phyloP scores from a whole-genome alignment of 1,284 basidiomycete species.

The Trametes polyzona region DNA sequence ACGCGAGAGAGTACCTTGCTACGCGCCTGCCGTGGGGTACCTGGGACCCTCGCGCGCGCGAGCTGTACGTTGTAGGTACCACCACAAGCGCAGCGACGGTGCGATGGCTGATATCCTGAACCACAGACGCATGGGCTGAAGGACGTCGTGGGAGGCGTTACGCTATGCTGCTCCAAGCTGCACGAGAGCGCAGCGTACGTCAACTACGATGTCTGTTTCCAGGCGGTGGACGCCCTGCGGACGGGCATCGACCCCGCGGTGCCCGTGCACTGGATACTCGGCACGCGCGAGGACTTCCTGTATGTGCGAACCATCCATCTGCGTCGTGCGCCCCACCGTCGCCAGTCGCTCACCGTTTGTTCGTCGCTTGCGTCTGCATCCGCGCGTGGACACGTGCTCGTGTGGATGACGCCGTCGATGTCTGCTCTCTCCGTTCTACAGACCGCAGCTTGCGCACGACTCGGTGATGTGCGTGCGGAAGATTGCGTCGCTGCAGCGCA shows the following conservation, averaged over 20 bases:
- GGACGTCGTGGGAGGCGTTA: neutral
- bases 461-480: conserved; percentile 3
- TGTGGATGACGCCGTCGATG: too few species aligned
- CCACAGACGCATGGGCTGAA: neutral
- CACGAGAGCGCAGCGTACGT: neutral
- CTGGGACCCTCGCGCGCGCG: conserved; percentile 17
- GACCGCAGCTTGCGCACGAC: neutral
- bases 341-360: neutral
- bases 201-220: neutral
- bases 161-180: neutral
- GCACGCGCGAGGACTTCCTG: neutral
- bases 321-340: neutral
- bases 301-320: too few species aligned
- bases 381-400: too few species aligned
- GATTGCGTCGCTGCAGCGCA: conserved; percentile 7
- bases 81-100: too few species aligned
- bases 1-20: conserved; percentile 14
- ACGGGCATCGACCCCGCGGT: neutral
- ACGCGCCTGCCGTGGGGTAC: conserved; percentile 15
- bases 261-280: neutral
- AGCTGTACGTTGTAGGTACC: conserved; percentile 14
- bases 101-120: too few species aligned
- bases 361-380: too few species aligned
- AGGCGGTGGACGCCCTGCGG: neutral
- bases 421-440: too few species aligned